Percentiles rank a stretch among this genome's conserved stretches.
Conservation (phyloP, 2,329 filamentous ascomycete genomes). For the Verticillium zaregamsianum region DNA sequence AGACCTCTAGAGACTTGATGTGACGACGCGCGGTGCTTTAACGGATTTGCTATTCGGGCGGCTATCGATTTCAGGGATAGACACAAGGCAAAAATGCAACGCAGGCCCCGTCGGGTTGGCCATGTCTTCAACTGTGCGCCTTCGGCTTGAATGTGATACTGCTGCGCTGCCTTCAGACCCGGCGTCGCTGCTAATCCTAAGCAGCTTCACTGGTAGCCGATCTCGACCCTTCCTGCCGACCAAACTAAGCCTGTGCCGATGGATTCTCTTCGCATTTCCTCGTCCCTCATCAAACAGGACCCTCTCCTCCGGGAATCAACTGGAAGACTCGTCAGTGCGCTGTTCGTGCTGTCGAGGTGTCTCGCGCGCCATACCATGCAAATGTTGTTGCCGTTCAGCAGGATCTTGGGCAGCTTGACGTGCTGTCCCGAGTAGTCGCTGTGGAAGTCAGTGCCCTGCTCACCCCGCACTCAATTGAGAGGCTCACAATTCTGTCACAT, state of each 20-base stretch:
- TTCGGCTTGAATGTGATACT: not conserved
- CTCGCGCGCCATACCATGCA: slow-evolving; percentile 74
- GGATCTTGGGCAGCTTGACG: slow-evolving; percentile 87
- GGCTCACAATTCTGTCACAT: slow-evolving; percentile 90
- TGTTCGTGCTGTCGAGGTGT: not conserved
- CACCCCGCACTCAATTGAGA: slow-evolving; percentile 15
- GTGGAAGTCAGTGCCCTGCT: not conserved
- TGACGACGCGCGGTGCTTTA: not conserved
- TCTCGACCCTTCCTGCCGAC: not conserved
- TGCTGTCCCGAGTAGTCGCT: slow-evolving; percentile 90
- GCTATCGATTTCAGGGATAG: not conserved
- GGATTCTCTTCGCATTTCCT: not conserved
- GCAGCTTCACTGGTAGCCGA: no score
- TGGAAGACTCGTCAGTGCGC: slow-evolving; percentile 27
- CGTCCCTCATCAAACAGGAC: slow-evolving; percentile 39
- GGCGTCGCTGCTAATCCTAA: not conserved
- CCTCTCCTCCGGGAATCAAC: slow-evolving; percentile 77
- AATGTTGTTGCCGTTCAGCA: slow-evolving; percentile 97
- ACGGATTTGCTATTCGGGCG: not conserved
- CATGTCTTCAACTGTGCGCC: not conserved
- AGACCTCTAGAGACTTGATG: not conserved
- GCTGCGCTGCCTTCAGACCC: not conserved
- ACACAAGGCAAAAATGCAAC: not conserved
- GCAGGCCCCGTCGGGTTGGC: not conserved
- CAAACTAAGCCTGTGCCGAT: not conserved